These are phyloP conservation scores for Wickerhamiella allomyrinae DNA, from an alignment of 805 yeast genomes.

Conservation along the genomic window DNA sequence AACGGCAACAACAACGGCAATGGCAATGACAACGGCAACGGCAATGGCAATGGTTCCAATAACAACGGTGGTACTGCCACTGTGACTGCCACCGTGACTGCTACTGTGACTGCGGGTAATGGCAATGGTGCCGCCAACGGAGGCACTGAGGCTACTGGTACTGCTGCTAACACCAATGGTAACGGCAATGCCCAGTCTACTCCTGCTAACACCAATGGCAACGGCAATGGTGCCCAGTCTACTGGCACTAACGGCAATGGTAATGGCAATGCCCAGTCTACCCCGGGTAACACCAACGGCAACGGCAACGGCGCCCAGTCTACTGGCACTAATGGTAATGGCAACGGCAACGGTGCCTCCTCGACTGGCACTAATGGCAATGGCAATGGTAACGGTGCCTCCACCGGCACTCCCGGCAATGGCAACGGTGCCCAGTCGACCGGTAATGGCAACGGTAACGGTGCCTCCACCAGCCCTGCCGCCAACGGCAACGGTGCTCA, in stretches of 20 bases:
- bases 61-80: background rate
- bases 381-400: no score
- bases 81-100: background rate
- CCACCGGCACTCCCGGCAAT: no score
- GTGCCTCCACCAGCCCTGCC: background rate
- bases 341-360: no score
- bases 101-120: background rate
- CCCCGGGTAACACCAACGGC: background rate
- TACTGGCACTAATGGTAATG: no score
- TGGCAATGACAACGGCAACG: background rate
- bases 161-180: background rate
- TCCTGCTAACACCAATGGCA: background rate
- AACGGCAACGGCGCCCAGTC: background rate
- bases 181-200: background rate
- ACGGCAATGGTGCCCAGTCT: background rate
- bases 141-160: background rate
- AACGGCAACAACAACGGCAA: background rate
- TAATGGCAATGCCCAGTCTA: background rate
- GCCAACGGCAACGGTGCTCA: background rate
- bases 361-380: no score
- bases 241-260: background rate
- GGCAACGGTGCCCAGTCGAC: background rate
- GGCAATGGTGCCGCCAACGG: background rate
- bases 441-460: background rate
- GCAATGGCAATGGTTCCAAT: background rate